Evolutionary conservation across 2,329 filamentous ascomycete genomes (phyloP).

Genomic region (Aspergillus sp.): DNA sequence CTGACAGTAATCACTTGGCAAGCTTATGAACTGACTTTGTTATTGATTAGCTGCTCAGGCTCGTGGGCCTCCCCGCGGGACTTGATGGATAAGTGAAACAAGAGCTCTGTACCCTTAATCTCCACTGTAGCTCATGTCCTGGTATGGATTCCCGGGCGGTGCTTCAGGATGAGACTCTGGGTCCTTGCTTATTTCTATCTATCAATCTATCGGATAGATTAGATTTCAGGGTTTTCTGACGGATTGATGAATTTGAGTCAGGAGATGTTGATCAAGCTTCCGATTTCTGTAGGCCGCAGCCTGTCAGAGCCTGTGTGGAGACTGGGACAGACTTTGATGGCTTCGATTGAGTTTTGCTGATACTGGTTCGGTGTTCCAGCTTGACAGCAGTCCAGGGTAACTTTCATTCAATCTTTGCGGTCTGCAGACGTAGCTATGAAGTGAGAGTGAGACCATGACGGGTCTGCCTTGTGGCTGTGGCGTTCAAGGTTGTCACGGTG

Average conservation of each 20-base stretch:
- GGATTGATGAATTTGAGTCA: not conserved
- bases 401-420: not conserved
- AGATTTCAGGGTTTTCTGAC: not conserved
- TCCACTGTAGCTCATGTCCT: not conserved
- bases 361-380: not conserved
- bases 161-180: not conserved
- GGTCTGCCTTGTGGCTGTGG: not conserved
- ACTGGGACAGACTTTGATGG: not conserved
- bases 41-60: not conserved
- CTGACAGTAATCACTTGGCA: not conserved
- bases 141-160: not conserved
- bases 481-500: not conserved
- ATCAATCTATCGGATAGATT: not conserved
- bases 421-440: not conserved
- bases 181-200: not conserved
- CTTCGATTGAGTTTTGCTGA: not conserved
- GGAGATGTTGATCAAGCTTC: not conserved
- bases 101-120: not conserved
- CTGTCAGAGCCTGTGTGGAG: not conserved
- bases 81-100: not conserved
- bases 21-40: not conserved
- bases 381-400: conserved; percentile 9
- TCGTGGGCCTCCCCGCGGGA: not conserved
- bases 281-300: not conserved
- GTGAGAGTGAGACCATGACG: not conserved